A percentile compares a stretch with the other conserved stretches of the same genome.
Evolutionary conservation across 139 green algal genomes (phyloP).

Genomic region (Volvox reticuliferus): DNA sequence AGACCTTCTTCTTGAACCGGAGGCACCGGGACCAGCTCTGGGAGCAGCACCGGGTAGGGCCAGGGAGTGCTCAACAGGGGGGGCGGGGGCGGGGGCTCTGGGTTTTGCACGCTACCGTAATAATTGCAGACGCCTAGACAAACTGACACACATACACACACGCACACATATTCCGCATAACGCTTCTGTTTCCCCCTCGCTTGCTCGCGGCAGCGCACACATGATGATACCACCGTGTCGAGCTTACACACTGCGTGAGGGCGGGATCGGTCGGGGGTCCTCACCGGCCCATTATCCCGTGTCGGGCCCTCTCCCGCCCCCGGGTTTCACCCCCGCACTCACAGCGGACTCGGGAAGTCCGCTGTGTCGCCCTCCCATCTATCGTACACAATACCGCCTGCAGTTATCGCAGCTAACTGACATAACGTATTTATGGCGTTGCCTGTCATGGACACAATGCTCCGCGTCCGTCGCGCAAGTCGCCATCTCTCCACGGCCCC

Average conservation of each 20-base stretch:
- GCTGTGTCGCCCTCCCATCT: too few species aligned
- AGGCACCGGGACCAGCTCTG: slow-evolving; percentile 4
- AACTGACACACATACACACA: not conserved
- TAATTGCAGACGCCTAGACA: not conserved
- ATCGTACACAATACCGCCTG: too few species aligned
- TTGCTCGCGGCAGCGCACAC: too few species aligned
- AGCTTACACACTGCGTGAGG: too few species aligned
- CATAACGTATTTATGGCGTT: too few species aligned
- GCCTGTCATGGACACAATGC: too few species aligned
- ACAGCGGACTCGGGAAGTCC: too few species aligned
- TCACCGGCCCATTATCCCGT: not conserved
- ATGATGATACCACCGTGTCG: too few species aligned
- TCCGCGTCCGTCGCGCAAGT: not conserved
- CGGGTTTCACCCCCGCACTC: not conserved
- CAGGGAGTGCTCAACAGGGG: not conserved
- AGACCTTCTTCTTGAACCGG: slow-evolving; percentile 3
- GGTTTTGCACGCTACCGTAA: not conserved
- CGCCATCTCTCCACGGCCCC: not conserved
- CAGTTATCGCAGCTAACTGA: too few species aligned
- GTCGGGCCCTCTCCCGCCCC: not conserved
- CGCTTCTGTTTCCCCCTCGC: not conserved
- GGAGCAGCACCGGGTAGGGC: slow-evolving; percentile 5
- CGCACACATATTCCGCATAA: not conserved
- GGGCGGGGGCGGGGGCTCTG: not conserved
- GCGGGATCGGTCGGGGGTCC: not conserved